Evolutionary conservation across 2,329 filamentous ascomycete species (phyloP).

Genomic region (Sporothrix curviconia): DNA sequence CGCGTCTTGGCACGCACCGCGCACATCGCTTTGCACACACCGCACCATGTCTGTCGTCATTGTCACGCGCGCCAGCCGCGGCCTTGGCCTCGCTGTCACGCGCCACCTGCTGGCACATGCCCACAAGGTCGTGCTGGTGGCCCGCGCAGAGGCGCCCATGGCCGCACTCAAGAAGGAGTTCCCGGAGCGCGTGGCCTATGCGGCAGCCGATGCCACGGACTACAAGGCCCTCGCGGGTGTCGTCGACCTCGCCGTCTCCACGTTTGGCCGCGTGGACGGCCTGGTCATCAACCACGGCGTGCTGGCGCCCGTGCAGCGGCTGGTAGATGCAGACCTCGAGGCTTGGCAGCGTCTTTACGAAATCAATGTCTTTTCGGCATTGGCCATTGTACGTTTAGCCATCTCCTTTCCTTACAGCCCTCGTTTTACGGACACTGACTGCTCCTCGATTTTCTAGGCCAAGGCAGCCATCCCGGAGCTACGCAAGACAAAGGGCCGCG

Average conservation of each 20-base stretch:
- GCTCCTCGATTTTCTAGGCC: slow-evolving; percentile 40
- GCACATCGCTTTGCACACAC: neutral
- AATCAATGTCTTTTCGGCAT: slow-evolving; percentile 77
- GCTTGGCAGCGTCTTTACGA: slow-evolving; percentile 74
- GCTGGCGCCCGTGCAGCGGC: slow-evolving; percentile 65
- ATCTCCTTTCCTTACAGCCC: neutral
- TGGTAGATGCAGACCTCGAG: slow-evolving; percentile 60
- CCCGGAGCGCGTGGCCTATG: slow-evolving; percentile 46
- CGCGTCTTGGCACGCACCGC: neutral
- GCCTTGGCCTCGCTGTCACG: slow-evolving; percentile 53
- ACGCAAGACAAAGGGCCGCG: slow-evolving; percentile 59
- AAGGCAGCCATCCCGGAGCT: slow-evolving; percentile 65
- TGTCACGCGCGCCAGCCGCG: slow-evolving; percentile 59
- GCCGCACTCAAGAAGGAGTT: slow-evolving; percentile 45
- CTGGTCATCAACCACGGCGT: slow-evolving; percentile 84
- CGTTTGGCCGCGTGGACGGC: slow-evolving; percentile 70
- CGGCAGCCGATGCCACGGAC: slow-evolving; percentile 50
- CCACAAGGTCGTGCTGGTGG: slow-evolving; percentile 55
- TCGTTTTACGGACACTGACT: neutral
- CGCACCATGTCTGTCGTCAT: slow-evolving; percentile 47
- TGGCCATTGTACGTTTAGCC: slow-evolving; percentile 59
- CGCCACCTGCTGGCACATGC: slow-evolving; percentile 43
- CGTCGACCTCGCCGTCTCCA: slow-evolving; percentile 56
- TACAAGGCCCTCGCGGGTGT: slow-evolving; percentile 48
- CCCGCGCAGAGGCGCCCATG: slow-evolving; percentile 45